These are phyloP conservation scores for Xylaria sp. DNA, from an alignment of 2,329 filamentous ascomycete species.

Conservation along the genomic window DNA sequence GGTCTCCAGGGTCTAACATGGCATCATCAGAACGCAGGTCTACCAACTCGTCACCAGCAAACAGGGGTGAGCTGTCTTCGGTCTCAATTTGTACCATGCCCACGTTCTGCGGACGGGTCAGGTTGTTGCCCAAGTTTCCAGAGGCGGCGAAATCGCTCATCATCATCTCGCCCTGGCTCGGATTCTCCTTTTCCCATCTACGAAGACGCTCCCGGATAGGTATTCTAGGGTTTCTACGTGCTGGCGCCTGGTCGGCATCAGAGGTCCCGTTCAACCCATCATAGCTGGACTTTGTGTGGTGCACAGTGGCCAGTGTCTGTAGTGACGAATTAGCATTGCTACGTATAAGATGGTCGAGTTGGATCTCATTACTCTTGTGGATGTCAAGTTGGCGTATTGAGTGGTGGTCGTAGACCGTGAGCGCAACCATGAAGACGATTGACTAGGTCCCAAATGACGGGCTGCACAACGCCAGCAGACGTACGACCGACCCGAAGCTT, in stretches of 20 bases:
- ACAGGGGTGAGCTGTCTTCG: conserved; percentile 45
- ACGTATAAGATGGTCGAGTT: not conserved
- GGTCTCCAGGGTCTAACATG: conserved; percentile 56
- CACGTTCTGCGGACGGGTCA: conserved; percentile 52
- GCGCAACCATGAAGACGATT: conserved; percentile 24
- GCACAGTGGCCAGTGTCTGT: conserved; percentile 46
- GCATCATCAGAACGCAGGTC: conserved; percentile 51
- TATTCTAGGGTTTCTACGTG: conserved; percentile 16
- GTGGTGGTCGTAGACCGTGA: conserved; percentile 29
- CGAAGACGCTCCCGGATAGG: conserved; percentile 56
- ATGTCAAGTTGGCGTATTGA: conserved; percentile 22
- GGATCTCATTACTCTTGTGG: conserved; percentile 42
- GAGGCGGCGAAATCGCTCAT: conserved; percentile 46
- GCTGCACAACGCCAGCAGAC: conserved; percentile 49
- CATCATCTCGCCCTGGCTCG: conserved; percentile 39
- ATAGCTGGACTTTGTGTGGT: conserved; percentile 30
- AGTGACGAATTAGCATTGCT: conserved; percentile 27
- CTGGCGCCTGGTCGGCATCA: conserved; percentile 13
- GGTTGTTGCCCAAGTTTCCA: conserved; percentile 49
- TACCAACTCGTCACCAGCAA: conserved; percentile 52
- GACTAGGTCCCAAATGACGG: conserved; percentile 33
- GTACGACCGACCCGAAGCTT: conserved; percentile 45
- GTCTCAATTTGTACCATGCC: conserved; percentile 47
- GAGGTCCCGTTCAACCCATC: conserved; percentile 15
- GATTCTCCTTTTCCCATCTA: conserved; percentile 55